Conservation (phyloP, 495 filamentous ascomycete genomes). For the Xylaria flabelliformis region DNA sequence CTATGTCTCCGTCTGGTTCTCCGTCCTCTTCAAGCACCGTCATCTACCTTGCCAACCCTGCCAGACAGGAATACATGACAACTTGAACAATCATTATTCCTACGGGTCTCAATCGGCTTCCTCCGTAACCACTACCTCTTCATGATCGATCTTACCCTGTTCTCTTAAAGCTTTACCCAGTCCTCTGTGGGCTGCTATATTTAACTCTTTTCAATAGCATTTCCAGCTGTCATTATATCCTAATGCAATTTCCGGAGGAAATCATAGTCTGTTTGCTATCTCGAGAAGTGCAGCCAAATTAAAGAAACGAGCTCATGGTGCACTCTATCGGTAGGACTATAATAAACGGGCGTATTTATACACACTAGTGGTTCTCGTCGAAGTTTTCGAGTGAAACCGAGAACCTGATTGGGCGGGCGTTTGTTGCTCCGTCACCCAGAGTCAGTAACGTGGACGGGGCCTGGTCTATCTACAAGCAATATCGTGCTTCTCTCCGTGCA, state of each 20-base stretch:
- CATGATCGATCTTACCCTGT: not conserved
- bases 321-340: not conserved
- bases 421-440: not conserved
- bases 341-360: not conserved
- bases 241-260: not conserved
- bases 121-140: not conserved
- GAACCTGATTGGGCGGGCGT: not conserved
- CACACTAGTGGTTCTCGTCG: not conserved
- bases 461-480: not conserved
- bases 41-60: not conserved
- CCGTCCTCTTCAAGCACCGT: not conserved
- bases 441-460: not conserved
- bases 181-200: not conserved
- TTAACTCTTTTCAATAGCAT: not conserved
- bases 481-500: conserved; percentile 22
- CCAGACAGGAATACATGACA: not conserved
- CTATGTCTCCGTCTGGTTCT: not conserved
- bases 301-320: not conserved
- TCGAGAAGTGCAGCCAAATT: not conserved
- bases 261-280: not conserved
- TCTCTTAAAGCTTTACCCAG: not conserved
- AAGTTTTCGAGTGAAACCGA: not conserved
- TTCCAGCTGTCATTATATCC: not conserved
- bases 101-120: not conserved
- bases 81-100: not conserved